Percentiles rank a stretch among this genome's conserved stretches.
Conservation (phyloP, 768 basidiomycete genomes). For the Mrakia blollopis region DNA sequence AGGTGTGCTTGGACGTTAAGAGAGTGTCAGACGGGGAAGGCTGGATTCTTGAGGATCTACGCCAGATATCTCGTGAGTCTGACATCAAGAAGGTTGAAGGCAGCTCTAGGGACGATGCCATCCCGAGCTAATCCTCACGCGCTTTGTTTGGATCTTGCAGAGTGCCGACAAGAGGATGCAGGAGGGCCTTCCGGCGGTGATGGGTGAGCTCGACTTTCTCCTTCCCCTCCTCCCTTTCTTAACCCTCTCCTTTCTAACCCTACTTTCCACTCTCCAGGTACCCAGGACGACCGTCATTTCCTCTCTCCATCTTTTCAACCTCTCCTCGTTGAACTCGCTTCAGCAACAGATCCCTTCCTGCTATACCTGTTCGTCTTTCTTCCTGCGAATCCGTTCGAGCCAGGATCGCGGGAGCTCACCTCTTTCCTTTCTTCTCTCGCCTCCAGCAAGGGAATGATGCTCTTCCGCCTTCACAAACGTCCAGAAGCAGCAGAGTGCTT, state of each 20-base stretch:
- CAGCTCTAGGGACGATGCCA: not conserved
- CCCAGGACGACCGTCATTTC: constrained; percentile 21
- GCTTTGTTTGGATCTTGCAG: not conserved
- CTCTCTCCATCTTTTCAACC: constrained; percentile 29
- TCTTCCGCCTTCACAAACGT: constrained; percentile 69
- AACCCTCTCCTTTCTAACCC: not conserved
- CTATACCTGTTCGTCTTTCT: constrained; percentile 64
- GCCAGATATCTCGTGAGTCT: constrained; percentile 74
- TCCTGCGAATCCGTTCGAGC: too few species aligned
- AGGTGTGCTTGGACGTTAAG: constrained; percentile 64
- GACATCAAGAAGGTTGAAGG: not conserved
- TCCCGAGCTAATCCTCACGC: not conserved
- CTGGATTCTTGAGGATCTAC: constrained; percentile 71
- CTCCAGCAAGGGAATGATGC: constrained; percentile 71
- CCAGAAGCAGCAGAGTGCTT: constrained; percentile 80
- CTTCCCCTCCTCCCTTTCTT: not conserved
- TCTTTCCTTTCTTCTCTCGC: constrained; percentile 27
- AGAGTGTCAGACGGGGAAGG: constrained; percentile 57
- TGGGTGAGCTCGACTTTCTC: constrained; percentile 16
- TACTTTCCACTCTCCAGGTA: not conserved
- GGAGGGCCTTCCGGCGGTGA: constrained; percentile 24
- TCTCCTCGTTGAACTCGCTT: constrained; percentile 57
- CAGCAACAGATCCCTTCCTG: constrained; percentile 69
- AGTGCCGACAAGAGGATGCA: constrained; percentile 32
- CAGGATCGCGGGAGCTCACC: not conserved